These are phyloP conservation scores for Aspergillus chevalieri DNA, from an alignment of 2,329 filamentous ascomycete genomes.

Conservation along the genomic window DNA sequence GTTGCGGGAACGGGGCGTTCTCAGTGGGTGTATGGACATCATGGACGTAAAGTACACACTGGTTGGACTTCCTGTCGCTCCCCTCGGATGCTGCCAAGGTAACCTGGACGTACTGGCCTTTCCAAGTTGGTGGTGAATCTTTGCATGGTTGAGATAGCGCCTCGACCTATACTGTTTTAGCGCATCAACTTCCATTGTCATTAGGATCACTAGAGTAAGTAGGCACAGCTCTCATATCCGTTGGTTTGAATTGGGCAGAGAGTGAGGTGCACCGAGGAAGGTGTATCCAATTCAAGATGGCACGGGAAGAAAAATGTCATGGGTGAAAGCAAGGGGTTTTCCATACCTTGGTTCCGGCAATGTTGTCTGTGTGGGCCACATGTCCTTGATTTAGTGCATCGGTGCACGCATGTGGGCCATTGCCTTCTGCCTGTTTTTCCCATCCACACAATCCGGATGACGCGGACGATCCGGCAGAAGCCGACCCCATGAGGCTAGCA, in stretches of 20 bases:
- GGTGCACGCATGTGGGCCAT: not conserved
- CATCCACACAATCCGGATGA: not conserved
- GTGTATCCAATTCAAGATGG: not conserved
- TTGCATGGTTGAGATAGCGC: not conserved
- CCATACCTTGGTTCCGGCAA: not conserved
- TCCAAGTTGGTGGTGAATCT: not conserved
- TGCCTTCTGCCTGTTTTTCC: not conserved
- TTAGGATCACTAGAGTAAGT: too few species aligned
- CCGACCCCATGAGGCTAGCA: not conserved
- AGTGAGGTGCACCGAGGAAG: not conserved
- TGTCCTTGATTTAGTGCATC: not conserved
- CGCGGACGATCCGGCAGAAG: not conserved
- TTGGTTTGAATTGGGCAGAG: not conserved
- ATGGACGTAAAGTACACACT: not conserved
- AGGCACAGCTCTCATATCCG: not conserved
- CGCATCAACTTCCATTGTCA: not conserved
- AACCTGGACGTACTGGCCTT: not conserved
- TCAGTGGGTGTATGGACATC: not conserved
- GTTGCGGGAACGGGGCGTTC: not conserved
- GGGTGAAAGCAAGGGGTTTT: not conserved
- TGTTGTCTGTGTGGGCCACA: not conserved
- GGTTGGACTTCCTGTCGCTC: not conserved
- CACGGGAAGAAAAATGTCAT: not conserved
- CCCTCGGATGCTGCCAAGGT: not conserved
- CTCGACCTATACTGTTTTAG: not conserved